Percentiles rank a stretch among this genome's conserved stretches.
Conservation (phyloP, 2,329 filamentous ascomycete species). For the Colletotrichum sp. region DNA sequence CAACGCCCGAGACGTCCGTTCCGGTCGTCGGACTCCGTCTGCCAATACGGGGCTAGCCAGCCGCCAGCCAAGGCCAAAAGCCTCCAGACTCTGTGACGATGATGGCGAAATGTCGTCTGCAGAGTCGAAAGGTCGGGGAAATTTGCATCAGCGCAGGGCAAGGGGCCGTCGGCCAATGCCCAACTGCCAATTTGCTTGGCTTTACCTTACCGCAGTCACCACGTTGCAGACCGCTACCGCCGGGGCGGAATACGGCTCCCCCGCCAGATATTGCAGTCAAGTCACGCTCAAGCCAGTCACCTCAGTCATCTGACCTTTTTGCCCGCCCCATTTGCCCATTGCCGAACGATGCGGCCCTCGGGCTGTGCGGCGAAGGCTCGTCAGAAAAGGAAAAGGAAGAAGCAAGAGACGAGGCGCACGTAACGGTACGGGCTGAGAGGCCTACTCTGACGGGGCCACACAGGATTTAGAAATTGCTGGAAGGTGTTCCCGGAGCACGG, state of each 20-base stretch:
- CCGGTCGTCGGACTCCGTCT: not conserved
- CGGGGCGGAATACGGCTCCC: not conserved
- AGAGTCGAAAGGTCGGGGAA: not conserved
- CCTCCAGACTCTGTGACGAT: not conserved
- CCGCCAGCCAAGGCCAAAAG: not conserved
- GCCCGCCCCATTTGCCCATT: not conserved
- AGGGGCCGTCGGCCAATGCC: not conserved
- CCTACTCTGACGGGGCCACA: not conserved
- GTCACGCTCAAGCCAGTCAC: conserved; percentile 5
- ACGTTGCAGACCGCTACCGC: not conserved
- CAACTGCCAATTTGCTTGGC: not conserved
- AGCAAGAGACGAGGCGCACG: not conserved
- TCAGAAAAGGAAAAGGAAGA: not conserved
- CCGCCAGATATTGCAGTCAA: not conserved
- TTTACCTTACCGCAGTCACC: not conserved
- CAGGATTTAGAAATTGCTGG: not conserved
- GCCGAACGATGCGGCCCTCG: not conserved
- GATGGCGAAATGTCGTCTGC: not conserved
- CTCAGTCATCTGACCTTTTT: conserved; percentile 17
- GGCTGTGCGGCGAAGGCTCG: conserved; percentile 2
- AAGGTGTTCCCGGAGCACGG: not conserved
- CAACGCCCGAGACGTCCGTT: conserved; percentile 6
- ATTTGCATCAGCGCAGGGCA: not conserved
- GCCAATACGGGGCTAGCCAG: not conserved
- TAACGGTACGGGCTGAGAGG: not conserved